Conservation (phyloP, 2,329 filamentous ascomycete genomes). For the Fusarium brevicatenulatum region DNA sequence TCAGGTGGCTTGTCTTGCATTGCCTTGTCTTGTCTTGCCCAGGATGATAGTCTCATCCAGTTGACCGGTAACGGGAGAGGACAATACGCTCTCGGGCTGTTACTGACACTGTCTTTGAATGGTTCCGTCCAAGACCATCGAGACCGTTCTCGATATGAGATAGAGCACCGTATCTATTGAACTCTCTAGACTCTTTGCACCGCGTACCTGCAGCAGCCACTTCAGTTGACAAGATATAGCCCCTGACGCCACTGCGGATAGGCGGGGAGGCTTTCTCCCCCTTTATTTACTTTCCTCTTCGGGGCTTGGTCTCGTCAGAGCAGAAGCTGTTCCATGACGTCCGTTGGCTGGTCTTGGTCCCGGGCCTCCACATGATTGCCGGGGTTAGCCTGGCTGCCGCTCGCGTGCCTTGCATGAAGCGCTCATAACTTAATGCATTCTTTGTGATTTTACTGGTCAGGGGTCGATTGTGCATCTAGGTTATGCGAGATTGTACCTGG, state of each 20-base stretch:
- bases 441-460: slow-evolving; percentile 24
- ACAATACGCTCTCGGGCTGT: slow-evolving; percentile 15
- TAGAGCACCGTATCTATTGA: not conserved
- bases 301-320: slow-evolving; percentile 17
- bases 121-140: not conserved
- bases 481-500: slow-evolving; percentile 30
- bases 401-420: slow-evolving; percentile 37
- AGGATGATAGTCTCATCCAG: not conserved
- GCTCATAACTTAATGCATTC: slow-evolving; percentile 30
- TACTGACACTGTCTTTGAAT: slow-evolving; percentile 19
- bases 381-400: slow-evolving; percentile 18
- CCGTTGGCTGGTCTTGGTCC: slow-evolving; percentile 20
- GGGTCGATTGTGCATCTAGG: slow-evolving; percentile 23
- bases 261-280: slow-evolving; percentile 25
- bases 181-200: not conserved
- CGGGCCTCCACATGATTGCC: slow-evolving; percentile 16
- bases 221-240: slow-evolving; percentile 14
- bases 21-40: not conserved
- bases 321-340: slow-evolving; percentile 20
- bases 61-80: slow-evolving; percentile 1
- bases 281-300: slow-evolving; percentile 39
- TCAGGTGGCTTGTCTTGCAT: slow-evolving; percentile 9
- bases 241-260: slow-evolving; percentile 38
- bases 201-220: slow-evolving; percentile 40
- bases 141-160: not conserved